phyloP scores from a whole-genome alignment of 2,329 filamentous ascomycete genomes.

The Dothideomycetidae sp. region DNA sequence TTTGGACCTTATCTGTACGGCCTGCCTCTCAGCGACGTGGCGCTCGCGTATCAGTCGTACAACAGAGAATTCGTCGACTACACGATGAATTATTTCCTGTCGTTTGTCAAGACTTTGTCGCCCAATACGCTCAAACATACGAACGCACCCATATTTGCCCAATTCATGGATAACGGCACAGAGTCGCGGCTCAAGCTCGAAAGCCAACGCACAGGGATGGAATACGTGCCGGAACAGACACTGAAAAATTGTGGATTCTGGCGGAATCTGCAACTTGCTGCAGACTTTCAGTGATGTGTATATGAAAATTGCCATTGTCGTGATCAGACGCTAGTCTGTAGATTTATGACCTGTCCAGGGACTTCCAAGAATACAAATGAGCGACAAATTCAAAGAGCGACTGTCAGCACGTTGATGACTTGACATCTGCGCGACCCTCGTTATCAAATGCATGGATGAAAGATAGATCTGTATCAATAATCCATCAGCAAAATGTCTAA shows the following conservation, averaged over 20 bases:
- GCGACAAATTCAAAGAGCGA: too few relatives aligned
- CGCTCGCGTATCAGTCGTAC: constrained; percentile 18
- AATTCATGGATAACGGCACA: constrained; percentile 10
- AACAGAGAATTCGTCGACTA: constrained; percentile 23
- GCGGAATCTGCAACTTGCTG: not conserved
- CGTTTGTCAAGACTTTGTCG: constrained; percentile 27
- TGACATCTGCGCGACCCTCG: too few relatives aligned
- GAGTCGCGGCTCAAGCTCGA: not conserved
- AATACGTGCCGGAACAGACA: not conserved
- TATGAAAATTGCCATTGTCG: too few relatives aligned
- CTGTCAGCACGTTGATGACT: too few relatives aligned
- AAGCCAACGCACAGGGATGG: not conserved
- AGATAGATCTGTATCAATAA: too few relatives aligned
- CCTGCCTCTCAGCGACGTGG: constrained; percentile 9
- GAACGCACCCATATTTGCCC: constrained; percentile 19
- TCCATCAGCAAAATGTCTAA: too few relatives aligned
- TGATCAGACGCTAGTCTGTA: too few relatives aligned
- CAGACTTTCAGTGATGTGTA: too few relatives aligned
- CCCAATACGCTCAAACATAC: constrained; percentile 25
- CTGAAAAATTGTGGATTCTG: not conserved
- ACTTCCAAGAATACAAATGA: too few relatives aligned
- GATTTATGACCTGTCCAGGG: too few relatives aligned
- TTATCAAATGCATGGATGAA: too few relatives aligned
- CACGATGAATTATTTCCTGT: constrained; percentile 30
- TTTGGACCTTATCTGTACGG: constrained; percentile 25